Conservation (phyloP, 2,329 filamentous ascomycete genomes). For the Rhynchosporium secalis region DNA sequence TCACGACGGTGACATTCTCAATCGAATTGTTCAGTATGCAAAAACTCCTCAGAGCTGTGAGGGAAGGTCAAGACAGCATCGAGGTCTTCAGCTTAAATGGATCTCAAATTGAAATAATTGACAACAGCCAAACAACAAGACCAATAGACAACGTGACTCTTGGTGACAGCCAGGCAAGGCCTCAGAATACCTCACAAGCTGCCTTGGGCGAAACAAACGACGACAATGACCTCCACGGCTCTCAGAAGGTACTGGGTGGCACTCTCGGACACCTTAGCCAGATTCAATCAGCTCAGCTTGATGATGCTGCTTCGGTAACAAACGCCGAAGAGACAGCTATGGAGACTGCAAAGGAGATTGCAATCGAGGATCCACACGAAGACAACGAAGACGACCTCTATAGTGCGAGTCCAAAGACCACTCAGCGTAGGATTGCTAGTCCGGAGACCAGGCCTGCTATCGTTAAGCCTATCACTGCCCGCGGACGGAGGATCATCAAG, state of each 20-base stretch:
- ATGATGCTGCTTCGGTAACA: neutral
- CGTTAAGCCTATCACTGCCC: neutral
- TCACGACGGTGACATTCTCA: conserved; percentile 1
- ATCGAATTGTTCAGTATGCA: neutral
- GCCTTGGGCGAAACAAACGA: neutral
- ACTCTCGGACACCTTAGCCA: neutral
- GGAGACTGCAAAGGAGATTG: neutral
- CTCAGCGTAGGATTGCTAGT: neutral
- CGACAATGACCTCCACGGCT: neutral
- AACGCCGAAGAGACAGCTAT: neutral
- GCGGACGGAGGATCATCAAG: conserved; percentile 11
- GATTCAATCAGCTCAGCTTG: neutral
- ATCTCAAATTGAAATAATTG: neutral
- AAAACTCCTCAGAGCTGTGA: neutral
- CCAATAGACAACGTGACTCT: neutral
- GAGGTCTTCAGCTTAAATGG: neutral
- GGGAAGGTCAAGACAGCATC: neutral
- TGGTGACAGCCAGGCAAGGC: neutral
- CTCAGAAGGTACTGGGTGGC: neutral
- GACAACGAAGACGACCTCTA: neutral
- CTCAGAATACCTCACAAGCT: neutral
- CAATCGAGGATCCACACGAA: neutral
- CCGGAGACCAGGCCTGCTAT: neutral
- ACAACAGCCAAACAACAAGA: neutral
- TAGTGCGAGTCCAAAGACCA: neutral